Conservation (phyloP, 2,329 filamentous ascomycete genomes). For the Endoconidiophora laricicola region DNA sequence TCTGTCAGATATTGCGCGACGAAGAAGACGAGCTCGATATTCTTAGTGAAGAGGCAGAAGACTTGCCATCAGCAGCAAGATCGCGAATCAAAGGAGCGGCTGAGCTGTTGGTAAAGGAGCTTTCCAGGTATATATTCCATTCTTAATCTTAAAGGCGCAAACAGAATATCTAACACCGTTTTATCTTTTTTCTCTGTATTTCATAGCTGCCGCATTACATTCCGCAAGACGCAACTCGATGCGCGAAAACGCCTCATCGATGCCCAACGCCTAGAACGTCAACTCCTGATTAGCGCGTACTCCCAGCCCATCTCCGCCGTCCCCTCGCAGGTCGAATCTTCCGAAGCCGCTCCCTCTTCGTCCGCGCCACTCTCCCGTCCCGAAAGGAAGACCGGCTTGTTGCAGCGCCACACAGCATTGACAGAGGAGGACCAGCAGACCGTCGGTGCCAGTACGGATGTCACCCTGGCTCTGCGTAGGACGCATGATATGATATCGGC, state of each 20-base stretch:
- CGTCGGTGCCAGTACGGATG: slow-evolving; percentile 60
- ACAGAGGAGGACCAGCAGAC: slow-evolving; percentile 56
- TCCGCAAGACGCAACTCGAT: slow-evolving; percentile 65
- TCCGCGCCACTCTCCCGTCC: slow-evolving; percentile 17
- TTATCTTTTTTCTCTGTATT: too few species aligned
- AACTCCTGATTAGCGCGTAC: slow-evolving; percentile 54
- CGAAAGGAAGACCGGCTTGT: slow-evolving; percentile 13
- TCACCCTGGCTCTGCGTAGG: slow-evolving; percentile 66
- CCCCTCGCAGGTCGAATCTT: slow-evolving; percentile 14
- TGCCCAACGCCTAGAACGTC: slow-evolving; percentile 60
- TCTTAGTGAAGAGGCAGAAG: slow-evolving; percentile 60
- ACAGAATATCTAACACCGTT: background rate
- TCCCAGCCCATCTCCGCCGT: slow-evolving; percentile 26
- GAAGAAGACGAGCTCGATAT: slow-evolving; percentile 74
- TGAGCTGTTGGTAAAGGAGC: slow-evolving; percentile 49
- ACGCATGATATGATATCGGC: slow-evolving; percentile 76
- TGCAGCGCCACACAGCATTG: slow-evolving; percentile 22
- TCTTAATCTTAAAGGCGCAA: background rate
- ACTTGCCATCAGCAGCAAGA: slow-evolving; percentile 34
- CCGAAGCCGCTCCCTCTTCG: slow-evolving; percentile 15
- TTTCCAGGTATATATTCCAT: slow-evolving; percentile 41
- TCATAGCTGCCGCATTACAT: slow-evolving; percentile 41
- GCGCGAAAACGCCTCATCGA: slow-evolving; percentile 60
- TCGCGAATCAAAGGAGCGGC: slow-evolving; percentile 49
- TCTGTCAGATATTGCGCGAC: slow-evolving; percentile 59